A percentile compares a stretch with the other conserved stretches of the same genome.
These are phyloP conservation scores for Beauveria varroae DNA, from an alignment of 2,329 filamentous ascomycete genomes.

Conservation along the genomic window DNA sequence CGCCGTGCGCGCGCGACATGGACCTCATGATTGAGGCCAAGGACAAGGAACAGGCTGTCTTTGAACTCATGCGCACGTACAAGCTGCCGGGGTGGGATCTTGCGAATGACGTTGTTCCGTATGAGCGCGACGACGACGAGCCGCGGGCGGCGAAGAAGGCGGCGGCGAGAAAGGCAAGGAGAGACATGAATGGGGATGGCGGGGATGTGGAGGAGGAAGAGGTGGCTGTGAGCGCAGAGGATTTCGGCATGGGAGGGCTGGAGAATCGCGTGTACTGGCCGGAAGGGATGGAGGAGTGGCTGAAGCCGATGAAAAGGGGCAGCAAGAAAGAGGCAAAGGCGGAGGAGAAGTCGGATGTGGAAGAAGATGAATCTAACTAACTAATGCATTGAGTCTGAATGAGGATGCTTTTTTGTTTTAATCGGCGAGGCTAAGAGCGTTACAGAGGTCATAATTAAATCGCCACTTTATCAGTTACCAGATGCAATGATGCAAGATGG, in stretches of 20 bases:
- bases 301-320: constrained; percentile 26
- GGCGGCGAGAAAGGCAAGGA: constrained; percentile 30
- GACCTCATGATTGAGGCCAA: constrained; percentile 99
- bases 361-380: no score
- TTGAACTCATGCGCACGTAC: constrained; percentile 85
- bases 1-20: constrained; percentile 75
- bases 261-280: constrained; percentile 86
- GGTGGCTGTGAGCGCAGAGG: constrained; percentile 51
- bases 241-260: constrained; percentile 80
- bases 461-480: no score
- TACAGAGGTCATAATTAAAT: no score
- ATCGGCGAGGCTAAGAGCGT: no score
- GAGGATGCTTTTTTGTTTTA: no score
- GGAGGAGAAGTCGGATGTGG: no score
- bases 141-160: constrained; percentile 33
- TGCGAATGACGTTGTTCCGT: constrained; percentile 70
- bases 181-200: constrained; percentile 27
- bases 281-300: constrained; percentile 80
- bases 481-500: no score
- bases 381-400: no score
- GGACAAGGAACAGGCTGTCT: constrained; percentile 94
- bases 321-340: no score
- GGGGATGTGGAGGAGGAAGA: constrained; percentile 25
- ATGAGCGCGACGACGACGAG: constrained; percentile 67
- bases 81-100: constrained; percentile 72